Evolutionary conservation across 495 filamentous ascomycete genomes (phyloP).

Genomic region (Neurospora hispaniola): DNA sequence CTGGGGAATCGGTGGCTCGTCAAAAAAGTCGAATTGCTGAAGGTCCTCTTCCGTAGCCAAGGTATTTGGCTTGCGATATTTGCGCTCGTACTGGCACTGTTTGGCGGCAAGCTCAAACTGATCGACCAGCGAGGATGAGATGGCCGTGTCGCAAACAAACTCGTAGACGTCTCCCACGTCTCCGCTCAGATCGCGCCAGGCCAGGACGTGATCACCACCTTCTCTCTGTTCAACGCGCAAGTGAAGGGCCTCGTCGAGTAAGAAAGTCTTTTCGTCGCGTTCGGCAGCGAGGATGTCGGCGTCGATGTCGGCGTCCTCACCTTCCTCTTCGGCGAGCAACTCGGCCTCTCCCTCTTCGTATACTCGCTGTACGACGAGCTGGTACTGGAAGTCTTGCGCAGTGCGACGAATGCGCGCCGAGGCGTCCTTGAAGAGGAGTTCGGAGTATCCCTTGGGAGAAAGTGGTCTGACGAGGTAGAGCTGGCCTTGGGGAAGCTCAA

Average conservation of each 20-base stretch:
- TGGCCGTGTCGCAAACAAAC: conserved; percentile 78
- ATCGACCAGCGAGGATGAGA: conserved; percentile 57
- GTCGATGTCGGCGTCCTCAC: conserved; percentile 62
- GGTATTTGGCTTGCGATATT: conserved; percentile 67
- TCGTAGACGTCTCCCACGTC: conserved; percentile 91
- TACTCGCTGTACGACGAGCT: conserved; percentile 88
- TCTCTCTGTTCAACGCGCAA: conserved; percentile 75
- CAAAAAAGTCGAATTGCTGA: conserved; percentile 66
- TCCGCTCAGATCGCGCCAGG: conserved; percentile 90
- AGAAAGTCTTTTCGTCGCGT: conserved; percentile 92
- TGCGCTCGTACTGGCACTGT: conserved; percentile 96
- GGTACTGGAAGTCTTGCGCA: conserved; percentile 90
- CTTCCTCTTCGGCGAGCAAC: conserved; percentile 70
- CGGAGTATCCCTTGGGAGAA: conserved; percentile 93
- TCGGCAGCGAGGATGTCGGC: conserved; percentile 55
- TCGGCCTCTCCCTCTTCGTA: conserved; percentile 98
- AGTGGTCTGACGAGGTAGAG: conserved; percentile 92
- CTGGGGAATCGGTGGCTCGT: conserved; percentile 68
- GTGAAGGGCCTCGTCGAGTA: conserved; percentile 83
- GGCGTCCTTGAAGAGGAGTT: conserved; percentile 97
- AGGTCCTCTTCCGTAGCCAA: conserved; percentile 76
- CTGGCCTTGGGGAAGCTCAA: conserved; percentile 89
- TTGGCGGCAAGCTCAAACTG: conserved; percentile 75
- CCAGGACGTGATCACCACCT: conserved; percentile 69
- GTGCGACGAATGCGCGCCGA: conserved; percentile 85